Base-by-base conservation (phyloP, 2,329 filamentous ascomycete genomes). In the Calonectria honghensis region DNA sequence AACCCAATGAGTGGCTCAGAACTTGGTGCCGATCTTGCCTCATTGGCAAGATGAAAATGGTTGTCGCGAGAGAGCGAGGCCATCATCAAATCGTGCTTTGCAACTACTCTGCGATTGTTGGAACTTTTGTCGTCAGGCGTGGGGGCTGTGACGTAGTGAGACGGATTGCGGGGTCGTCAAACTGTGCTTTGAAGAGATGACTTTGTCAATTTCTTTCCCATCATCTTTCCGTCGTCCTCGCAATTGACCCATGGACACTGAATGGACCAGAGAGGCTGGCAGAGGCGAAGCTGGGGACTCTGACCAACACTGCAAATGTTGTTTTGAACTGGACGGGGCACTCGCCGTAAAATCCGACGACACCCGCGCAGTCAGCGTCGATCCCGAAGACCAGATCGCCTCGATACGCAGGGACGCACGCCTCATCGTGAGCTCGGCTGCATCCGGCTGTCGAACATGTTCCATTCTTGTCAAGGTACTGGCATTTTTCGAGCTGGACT, bases 391-490 rank as follows among this genome's bases (percentile, higher is more conserved):
- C 10, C 35, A 39, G 24, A 63, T 63, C 18, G 7, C 31, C 35
- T 39, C 24, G n/a, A 63, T 63, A 41, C 35, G 35, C 7, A 39
- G 57, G 14, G 35, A 41, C 45, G 74, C 6, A 31, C 51, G 24
- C 31, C 27, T 16, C 45, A 71, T 20, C 35, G 31, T 1, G 51
- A 70, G 20, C 20, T 77, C 37, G 27, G 48, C 35, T 14, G 6
- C 24, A 6, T 32, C 29, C 3, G 75, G 77, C 3, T 79, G 77
- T 50, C 57, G 64, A 9, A 20, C 20, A 20, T 79, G 77, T 29
- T 29, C 32, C 10, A 32, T 78, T 1, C 54, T 76, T 3, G 6
- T 76, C n/a, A 74, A 66, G n/a, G 39, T 63, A 11, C 52, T 79
- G 9, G 48, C 31, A 13, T 72, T 45, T 50, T 71, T 76, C 13